These are phyloP conservation scores for Spergularia marina DNA, from an alignment of 148 eudicot genomes.

Conservation along the genomic window DNA sequence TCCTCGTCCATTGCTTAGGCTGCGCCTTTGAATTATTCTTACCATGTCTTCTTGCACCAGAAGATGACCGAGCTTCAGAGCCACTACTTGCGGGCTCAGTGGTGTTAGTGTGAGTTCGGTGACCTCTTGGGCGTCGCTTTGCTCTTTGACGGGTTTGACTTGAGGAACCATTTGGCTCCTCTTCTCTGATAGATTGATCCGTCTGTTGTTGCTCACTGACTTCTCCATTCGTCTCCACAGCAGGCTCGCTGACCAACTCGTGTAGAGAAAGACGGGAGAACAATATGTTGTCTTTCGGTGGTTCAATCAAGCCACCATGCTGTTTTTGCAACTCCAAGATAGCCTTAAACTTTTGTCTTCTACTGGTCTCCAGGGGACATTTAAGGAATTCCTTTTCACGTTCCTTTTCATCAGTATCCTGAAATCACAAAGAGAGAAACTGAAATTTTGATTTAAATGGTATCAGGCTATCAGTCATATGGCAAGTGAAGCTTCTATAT, in stretches of 20 bases:
- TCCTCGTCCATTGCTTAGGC: conserved; percentile 18
- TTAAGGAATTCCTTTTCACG: conserved; percentile 42
- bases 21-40: conserved; percentile 19
- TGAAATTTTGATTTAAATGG: neutral
- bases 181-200: conserved; percentile 21
- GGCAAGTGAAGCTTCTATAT: neutral
- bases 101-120: conserved; percentile 6
- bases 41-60: conserved; percentile 22
- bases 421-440: conserved; percentile 6
- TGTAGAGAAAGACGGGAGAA: conserved; percentile 58
- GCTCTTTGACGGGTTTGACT: conserved; percentile 22
- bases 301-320: conserved; percentile 72
- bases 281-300: conserved; percentile 56
- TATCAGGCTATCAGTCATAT: neutral
- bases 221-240: conserved; percentile 27
- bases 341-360: conserved; percentile 65
- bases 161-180: conserved; percentile 33
- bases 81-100: conserved; percentile 16
- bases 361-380: conserved; percentile 54
- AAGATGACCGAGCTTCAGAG: conserved; percentile 17
- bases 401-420: conserved; percentile 37
- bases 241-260: conserved; percentile 33
- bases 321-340: conserved; percentile 34
- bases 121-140: conserved; percentile 21
- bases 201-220: conserved; percentile 23